Percentiles rank a stretch among this genome's conserved stretches.
phyloP scores from a whole-genome alignment of 1,139 yeast genomes.

The Blastobotrys apis region DNA sequence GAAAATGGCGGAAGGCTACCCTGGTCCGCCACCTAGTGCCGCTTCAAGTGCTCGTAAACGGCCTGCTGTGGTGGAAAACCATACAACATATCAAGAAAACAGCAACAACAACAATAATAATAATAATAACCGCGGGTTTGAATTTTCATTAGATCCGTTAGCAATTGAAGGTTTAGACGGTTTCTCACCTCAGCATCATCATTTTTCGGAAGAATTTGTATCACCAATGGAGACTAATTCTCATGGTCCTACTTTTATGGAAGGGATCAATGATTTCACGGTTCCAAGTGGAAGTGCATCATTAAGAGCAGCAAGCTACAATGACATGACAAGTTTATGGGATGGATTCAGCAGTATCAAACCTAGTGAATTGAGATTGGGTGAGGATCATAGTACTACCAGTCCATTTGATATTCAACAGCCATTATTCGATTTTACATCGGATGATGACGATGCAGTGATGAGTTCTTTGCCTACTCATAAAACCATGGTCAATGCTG shows the following conservation, averaged over 20 bases:
- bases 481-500: conserved; percentile 5
- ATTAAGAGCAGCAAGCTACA: conserved; percentile 7
- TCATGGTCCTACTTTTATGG: neutral
- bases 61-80: neutral
- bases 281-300: conserved; percentile 12
- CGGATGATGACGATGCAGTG: neutral
- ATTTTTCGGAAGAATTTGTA: neutral
- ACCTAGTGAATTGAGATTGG: conserved; percentile 3
- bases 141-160: conserved; percentile 34
- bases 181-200: conserved; percentile 3
- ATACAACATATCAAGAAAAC: neutral
- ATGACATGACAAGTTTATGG: conserved; percentile 8
- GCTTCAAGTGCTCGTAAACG: conserved; percentile 5
- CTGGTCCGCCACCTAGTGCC: neutral
- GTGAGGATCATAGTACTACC: neutral
- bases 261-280: conserved; percentile 7
- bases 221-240: neutral
- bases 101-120: neutral
- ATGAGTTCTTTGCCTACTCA: conserved; percentile 3
- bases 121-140: conserved; percentile 21
- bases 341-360: neutral
- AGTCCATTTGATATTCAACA: conserved; percentile 6
- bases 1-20: conserved; percentile 2
- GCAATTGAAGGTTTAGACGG: conserved; percentile 35
- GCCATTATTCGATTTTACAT: conserved; percentile 2